Conservation (phyloP, 805 yeast genomes). For the Soucietia sequanensis region DNA sequence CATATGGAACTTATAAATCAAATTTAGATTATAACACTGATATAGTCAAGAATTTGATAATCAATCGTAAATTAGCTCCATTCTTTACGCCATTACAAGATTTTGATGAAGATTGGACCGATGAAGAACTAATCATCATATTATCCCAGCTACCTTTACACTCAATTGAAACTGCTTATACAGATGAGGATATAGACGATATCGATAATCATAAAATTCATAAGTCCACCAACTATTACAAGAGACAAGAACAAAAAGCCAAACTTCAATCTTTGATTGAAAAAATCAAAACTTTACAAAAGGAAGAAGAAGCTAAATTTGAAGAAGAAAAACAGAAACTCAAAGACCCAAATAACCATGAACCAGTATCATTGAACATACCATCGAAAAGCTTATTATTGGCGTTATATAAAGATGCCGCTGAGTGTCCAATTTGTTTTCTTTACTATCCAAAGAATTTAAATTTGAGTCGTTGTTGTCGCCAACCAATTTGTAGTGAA, state of each 20-base stretch:
- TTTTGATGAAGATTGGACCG: conserved; percentile 68
- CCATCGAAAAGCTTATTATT: conserved; percentile 49
- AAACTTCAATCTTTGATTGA: conserved; percentile 39
- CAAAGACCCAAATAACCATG: conserved; percentile 3
- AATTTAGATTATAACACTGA: conserved; percentile 72
- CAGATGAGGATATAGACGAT: conserved; percentile 57
- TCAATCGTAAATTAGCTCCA: conserved; percentile 77
- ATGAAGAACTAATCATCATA: conserved; percentile 55
- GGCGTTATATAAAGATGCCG: conserved; percentile 61
- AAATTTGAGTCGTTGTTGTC: conserved; percentile 84
- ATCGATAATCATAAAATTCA: conserved; percentile 58
- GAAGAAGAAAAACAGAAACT: conserved; percentile 19
- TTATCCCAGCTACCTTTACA: conserved; percentile 56
- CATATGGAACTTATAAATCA: conserved; percentile 82
- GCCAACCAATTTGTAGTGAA: conserved; percentile 91
- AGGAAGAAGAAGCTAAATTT: conserved; percentile 36
- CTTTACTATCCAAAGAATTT: conserved; percentile 76
- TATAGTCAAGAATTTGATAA: conserved; percentile 68
- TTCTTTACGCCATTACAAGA: conserved; percentile 89
- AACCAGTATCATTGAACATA: conserved; percentile 20
- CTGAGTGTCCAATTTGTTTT: conserved; percentile 95
- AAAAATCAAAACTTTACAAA: conserved; percentile 26
- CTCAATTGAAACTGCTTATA: conserved; percentile 48
- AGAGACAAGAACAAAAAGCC: conserved; percentile 50
- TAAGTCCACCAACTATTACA: conserved; percentile 43